These are phyloP conservation scores for Musa acuminata DNA, from an alignment of 176 grass and related monocot species.

Conservation along the genomic window DNA sequence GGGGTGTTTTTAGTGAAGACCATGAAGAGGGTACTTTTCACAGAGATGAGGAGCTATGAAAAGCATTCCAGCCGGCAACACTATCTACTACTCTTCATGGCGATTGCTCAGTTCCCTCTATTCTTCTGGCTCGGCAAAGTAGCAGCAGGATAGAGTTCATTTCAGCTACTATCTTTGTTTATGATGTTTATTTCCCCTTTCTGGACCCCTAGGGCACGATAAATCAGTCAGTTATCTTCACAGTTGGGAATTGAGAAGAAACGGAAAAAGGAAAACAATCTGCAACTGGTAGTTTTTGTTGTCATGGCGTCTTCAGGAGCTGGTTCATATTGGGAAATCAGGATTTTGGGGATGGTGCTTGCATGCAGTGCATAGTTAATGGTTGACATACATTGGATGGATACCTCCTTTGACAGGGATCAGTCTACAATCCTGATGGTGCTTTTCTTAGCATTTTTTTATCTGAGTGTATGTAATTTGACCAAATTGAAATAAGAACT, in stretches of 20 bases:
- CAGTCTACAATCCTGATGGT: too few species aligned
- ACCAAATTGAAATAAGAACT: too few species aligned
- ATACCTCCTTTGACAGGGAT: too few species aligned
- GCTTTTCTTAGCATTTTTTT: too few species aligned
- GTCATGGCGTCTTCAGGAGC: not conserved
- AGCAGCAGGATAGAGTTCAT: not conserved
- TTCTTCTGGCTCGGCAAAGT: slow-evolving; percentile 19
- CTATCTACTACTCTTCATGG: slow-evolving; percentile 17
- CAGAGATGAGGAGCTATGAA: slow-evolving; percentile 6
- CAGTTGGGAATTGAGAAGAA: too few species aligned
- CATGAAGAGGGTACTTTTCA: slow-evolving; percentile 20
- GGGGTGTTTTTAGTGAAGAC: slow-evolving; percentile 21
- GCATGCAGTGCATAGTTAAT: not conserved
- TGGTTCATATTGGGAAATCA: not conserved
- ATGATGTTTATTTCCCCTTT: not conserved
- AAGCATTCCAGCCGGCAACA: slow-evolving; percentile 20
- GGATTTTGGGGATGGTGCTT: not conserved
- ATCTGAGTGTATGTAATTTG: too few species aligned
- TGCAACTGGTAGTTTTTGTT: not conserved
- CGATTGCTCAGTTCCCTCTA: slow-evolving; percentile 7
- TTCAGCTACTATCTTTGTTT: not conserved
- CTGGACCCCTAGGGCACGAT: not conserved
- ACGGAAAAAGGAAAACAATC: not conserved
- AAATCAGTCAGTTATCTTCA: too few species aligned
- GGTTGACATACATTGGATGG: too few species aligned